phyloP scores from a whole-genome alignment of 768 basidiomycete species.

The Kwoniella mangroviensis region DNA sequence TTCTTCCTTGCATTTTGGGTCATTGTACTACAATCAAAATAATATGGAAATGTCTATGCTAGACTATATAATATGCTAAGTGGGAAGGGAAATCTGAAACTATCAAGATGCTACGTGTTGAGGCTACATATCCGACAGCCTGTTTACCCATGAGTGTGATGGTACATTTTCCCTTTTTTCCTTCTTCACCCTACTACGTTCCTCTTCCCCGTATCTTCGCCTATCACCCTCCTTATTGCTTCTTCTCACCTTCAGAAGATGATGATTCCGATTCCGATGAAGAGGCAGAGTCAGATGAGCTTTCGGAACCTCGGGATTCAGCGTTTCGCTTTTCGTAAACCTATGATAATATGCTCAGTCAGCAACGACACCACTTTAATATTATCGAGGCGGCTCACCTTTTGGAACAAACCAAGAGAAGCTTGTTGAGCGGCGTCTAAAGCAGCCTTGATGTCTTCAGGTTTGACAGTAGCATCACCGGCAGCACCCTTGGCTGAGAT shows the following conservation, averaged over 20 bases:
- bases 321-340: slow-evolving; percentile 90
- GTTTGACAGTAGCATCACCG: slow-evolving; percentile 76
- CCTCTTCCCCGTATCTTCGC: no score
- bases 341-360: slow-evolving; percentile 42
- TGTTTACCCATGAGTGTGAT: neutral
- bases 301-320: slow-evolving; percentile 62
- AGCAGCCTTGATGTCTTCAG: slow-evolving; percentile 88
- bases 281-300: slow-evolving; percentile 23
- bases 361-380: neutral
- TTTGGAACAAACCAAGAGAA: slow-evolving; percentile 95
- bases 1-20: slow-evolving; percentile 28
- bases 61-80: slow-evolving; percentile 21
- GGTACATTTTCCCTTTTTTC: neutral
- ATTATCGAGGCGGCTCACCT: slow-evolving; percentile 61
- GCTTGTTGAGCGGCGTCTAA: slow-evolving; percentile 92
- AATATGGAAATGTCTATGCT: slow-evolving; percentile 6
- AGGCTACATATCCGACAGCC: slow-evolving; percentile 1
- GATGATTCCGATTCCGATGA: slow-evolving; percentile 31
- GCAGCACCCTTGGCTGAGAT: slow-evolving; percentile 86
- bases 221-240: slow-evolving; percentile 32
- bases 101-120: neutral
- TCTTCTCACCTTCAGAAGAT: slow-evolving; percentile 41
- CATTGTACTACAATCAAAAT: slow-evolving; percentile 15
- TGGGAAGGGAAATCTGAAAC: neutral
- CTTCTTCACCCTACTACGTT: no score